Base-by-base conservation (phyloP, 2,329 filamentous ascomycete genomes). In the Cladosporium cucumerinum region DNA sequence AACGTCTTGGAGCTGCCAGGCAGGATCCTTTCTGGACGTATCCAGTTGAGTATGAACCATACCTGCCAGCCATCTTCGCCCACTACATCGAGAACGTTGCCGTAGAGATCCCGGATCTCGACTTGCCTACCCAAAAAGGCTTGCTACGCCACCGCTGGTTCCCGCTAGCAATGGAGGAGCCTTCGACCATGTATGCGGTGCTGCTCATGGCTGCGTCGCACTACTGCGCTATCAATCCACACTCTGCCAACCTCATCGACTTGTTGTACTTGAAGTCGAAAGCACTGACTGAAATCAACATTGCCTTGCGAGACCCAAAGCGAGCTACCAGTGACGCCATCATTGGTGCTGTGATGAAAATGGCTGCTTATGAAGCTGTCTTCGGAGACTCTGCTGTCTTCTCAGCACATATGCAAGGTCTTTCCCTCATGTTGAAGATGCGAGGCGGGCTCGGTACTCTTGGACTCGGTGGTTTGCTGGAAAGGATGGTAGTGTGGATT, bases 301-400 rank as follows among this genome's bases (percentile, higher is more conserved):
- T 71, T 1, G 72, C 72, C 23, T 68, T 82, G 26, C 66, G 66
- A 25, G 66, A 72, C 43, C 69, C 70, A 28, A 66, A 66, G 7
- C 60, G 67, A 36, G 63, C 66, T 10, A 65, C 76, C 18, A 77
- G 69, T 57, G 80, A 82, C 66, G 76, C 77, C 6, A 65, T 82
- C 21, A 76, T 83, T 54, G 80, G 79, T n/a, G 80, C 81, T 3
- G 79, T 82, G 8, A 79, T 79, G 32, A 82, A 82, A 65, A 81
- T 83, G 79, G 81, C 81, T 5, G 79, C 78, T 67, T 83, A 82
- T 67, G 82, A 83, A 69, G 80, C 80, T 28, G 79, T 82, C 69
- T 81, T 79, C 66, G 81, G 81, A 18, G 75, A 76, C 16, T 68
- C 75, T 14, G 69, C 72, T 1, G 72, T 75, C 11, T 83, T 80